These are phyloP conservation scores for Pisolithus marmoratus DNA, from an alignment of 768 basidiomycete genomes.

Conservation along the genomic window DNA sequence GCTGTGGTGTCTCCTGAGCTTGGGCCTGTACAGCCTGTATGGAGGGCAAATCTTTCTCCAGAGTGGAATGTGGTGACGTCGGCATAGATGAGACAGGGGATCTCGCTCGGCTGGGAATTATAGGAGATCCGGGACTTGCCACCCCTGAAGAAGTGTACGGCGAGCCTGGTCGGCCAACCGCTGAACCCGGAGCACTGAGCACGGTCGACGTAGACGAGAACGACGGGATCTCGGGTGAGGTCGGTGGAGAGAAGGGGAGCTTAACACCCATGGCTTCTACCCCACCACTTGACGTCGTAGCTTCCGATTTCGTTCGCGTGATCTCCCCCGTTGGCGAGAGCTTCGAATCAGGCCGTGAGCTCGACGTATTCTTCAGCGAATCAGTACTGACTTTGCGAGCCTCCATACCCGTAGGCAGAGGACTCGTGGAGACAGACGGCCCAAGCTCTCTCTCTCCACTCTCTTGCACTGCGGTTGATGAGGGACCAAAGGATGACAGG, in stretches of 20 bases:
- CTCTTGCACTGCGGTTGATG: slow-evolving; percentile 18
- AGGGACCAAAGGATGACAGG: slow-evolving; percentile 9
- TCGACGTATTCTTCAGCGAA: slow-evolving; percentile 22
- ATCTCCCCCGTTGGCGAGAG: slow-evolving; percentile 25
- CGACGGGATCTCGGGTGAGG: slow-evolving; percentile 26
- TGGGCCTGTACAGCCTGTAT: slow-evolving; percentile 23
- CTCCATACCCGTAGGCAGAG: slow-evolving; percentile 18
- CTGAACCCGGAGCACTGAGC: slow-evolving; percentile 12
- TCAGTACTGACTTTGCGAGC: slow-evolving; percentile 32
- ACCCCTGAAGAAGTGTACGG: slow-evolving; percentile 4
- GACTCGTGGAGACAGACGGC: slow-evolving; percentile 18
- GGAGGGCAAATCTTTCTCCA: slow-evolving; percentile 30
- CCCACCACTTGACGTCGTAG: slow-evolving; percentile 5
- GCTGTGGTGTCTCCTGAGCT: slow-evolving; percentile 6
- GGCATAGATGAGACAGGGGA: slow-evolving; percentile 22
- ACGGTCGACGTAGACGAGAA: slow-evolving; percentile 24
- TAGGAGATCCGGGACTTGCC: not conserved
- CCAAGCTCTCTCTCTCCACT: slow-evolving; percentile 11
- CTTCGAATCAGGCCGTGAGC: slow-evolving; percentile 38
- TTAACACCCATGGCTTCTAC: slow-evolving; percentile 26
- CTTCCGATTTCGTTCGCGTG: slow-evolving; percentile 15
- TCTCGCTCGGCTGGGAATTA: slow-evolving; percentile 10
- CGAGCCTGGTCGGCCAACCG: slow-evolving; percentile 11
- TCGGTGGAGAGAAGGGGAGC: slow-evolving; percentile 26
- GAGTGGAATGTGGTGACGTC: slow-evolving; percentile 31